phyloP scores from a whole-genome alignment of 345 rosid species.

The Passiflora organensis region DNA sequence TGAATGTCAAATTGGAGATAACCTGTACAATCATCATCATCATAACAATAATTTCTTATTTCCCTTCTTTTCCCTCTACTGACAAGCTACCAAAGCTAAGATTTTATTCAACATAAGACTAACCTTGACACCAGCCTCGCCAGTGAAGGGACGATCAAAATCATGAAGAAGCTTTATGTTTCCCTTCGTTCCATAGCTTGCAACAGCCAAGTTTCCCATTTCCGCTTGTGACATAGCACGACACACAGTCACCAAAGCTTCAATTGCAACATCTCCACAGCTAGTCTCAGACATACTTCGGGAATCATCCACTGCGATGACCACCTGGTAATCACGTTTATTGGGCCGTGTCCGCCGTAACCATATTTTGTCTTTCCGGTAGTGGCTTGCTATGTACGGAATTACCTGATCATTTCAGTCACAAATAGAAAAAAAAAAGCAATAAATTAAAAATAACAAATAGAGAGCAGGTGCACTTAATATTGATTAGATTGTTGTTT shows the following conservation, averaged over 20 bases:
- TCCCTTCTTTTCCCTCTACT: no score
- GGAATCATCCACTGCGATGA: slow-evolving; percentile 91
- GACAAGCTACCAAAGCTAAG: not conserved
- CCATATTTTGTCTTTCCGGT: slow-evolving; percentile 94
- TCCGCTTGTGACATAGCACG: slow-evolving; percentile 91
- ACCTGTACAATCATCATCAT: slow-evolving; percentile 41
- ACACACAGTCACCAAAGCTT: slow-evolving; percentile 87
- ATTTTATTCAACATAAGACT: slow-evolving; percentile 14
- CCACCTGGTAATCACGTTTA: slow-evolving; percentile 92
- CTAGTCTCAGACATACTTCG: slow-evolving; percentile 86
- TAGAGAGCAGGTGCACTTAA: not conserved
- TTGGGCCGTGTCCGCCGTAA: slow-evolving; percentile 88
- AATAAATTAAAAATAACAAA: not conserved
- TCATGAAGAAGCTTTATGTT: slow-evolving; percentile 77
- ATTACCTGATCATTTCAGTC: slow-evolving; percentile 46
- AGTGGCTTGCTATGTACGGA: slow-evolving; percentile 93
- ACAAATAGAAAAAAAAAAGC: slow-evolving; percentile 1
- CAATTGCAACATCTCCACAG: slow-evolving; percentile 83
- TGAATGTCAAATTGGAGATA: slow-evolving; percentile 75
- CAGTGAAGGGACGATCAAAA: slow-evolving; percentile 77
- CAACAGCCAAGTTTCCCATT: slow-evolving; percentile 87
- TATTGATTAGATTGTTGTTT: not conserved
- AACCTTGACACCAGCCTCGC: slow-evolving; percentile 82
- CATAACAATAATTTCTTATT: not conserved
- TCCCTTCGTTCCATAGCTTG: slow-evolving; percentile 85